Base-by-base conservation (phyloP, 192 early-diverging fungal species). In the Coemansia sp. region DNA sequence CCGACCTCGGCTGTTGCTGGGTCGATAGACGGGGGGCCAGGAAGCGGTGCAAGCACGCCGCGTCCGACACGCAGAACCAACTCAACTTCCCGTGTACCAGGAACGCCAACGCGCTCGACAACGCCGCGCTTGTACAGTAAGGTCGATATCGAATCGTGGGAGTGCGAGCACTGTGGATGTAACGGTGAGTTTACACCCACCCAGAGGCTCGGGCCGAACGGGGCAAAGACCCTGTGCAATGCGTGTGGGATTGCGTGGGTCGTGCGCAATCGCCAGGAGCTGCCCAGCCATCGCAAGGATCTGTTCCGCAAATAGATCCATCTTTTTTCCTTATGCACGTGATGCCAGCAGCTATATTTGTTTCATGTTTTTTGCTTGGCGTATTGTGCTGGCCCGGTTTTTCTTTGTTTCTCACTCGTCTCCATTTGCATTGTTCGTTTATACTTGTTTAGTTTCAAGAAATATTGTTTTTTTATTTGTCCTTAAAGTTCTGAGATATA, bases 141-240 rank as follows among this genome's bases (percentile, higher is more conserved):
- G 58, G 64, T 73, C 16, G 75, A 82, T 48, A 30, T 74, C 31
- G 66, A 66, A 23, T 74, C 58, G 55, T 82, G 79, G 79, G 75
- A 76, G 55, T 82, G 79, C 40, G 48, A 82, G 70, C 79, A 82
- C 37, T 82, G 79, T 31, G 79, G 79, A 21, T 77, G 74, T 53
- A 67, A 72, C 33, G 72, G 74, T 46, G 63, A 63, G 20, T 64
- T 79, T 20, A 82, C 79, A 31, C 79, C 79, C 7, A 82, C 76
- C 58, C 79, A 74, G 81, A 76, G 86, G 28, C 80, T 80, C 37
- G 86, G 86, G 0, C 86, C 86, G 15, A 84, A 85, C 42, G 86
- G 86, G 9, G 81, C 86, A 37, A 87, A 87, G 66, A 86, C 85
- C 10, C 68, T 87, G 42, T 87, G 86, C 63, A 87, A 87, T 71